phyloP scores from a whole-genome alignment of 1,139 yeast species.

The Protomyces pachydermus region DNA sequence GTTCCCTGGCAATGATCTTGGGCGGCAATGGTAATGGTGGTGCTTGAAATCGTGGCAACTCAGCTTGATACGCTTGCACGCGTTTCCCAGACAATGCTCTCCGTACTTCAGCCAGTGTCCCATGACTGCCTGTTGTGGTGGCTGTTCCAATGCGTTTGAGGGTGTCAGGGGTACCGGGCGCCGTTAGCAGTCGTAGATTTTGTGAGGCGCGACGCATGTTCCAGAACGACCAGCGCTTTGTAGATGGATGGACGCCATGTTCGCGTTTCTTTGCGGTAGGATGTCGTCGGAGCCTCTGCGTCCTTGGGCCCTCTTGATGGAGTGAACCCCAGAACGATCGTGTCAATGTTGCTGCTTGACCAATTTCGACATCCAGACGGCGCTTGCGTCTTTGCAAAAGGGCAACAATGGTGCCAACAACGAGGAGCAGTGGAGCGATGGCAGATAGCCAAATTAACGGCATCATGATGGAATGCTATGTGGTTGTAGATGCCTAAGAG shows the following conservation, averaged over 20 bases:
- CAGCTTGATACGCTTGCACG: neutral
- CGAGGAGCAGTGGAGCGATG: neutral
- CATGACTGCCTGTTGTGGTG: neutral
- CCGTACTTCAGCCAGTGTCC: neutral
- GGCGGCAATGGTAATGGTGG: neutral
- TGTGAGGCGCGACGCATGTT: neutral
- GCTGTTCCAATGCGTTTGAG: neutral
- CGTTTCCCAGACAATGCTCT: neutral
- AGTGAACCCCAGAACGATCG: neutral
- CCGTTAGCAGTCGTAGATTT: neutral
- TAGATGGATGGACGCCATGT: neutral
- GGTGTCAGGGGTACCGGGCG: neutral
- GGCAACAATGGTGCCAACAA: neutral
- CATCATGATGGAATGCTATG: neutral
- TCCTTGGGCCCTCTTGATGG: neutral
- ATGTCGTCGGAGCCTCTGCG: neutral
- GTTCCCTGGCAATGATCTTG: neutral
- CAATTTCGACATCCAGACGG: neutral
- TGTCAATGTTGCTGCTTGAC: neutral
- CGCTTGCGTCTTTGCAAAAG: neutral
- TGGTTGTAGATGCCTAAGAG: neutral
- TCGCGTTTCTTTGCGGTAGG: neutral
- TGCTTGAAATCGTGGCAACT: neutral
- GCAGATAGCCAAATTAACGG: neutral
- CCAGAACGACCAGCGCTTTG: neutral